Evolutionary conservation across 2,329 filamentous ascomycete species (phyloP).

Genomic region (Fusarium papillatum): DNA sequence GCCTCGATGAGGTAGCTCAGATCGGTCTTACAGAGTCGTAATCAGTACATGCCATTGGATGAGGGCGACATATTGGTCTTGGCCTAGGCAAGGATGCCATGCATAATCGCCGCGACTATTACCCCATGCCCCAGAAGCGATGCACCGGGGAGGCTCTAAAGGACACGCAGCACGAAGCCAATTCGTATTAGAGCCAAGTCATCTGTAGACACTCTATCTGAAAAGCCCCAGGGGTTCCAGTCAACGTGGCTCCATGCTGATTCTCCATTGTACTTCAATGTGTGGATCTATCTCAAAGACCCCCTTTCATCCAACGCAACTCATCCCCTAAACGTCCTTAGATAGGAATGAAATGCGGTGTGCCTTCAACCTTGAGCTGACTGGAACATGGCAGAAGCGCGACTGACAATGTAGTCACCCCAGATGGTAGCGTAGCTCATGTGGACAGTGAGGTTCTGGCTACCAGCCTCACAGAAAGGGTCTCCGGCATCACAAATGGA

Average conservation of each 20-base stretch:
- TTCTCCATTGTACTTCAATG: neutral
- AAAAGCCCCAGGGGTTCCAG: neutral
- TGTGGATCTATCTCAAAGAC: neutral
- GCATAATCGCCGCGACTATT: neutral
- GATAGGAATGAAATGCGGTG: neutral
- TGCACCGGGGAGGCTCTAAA: neutral
- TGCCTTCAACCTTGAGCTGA: neutral
- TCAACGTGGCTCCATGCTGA: neutral
- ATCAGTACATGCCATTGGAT: neutral
- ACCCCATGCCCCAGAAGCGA: neutral
- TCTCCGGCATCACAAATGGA: constrained; percentile 37
- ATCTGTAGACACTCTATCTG: neutral
- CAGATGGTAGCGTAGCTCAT: constrained; percentile 30
- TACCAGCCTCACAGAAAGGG: constrained; percentile 30
- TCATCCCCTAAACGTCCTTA: neutral
- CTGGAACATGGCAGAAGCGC: constrained; percentile 41
- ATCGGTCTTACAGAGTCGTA: neutral
- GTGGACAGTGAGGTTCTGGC: constrained; percentile 25
- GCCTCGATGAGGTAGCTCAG: neutral
- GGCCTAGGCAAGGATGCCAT: neutral
- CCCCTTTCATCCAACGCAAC: neutral
- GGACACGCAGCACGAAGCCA: neutral
- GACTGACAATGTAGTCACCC: constrained; percentile 46
- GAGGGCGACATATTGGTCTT: neutral
- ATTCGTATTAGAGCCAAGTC: neutral